Percentiles rank a stretch among this genome's conserved stretches.
These are phyloP conservation scores for Udeniomyces megalosporus DNA, from an alignment of 768 basidiomycete species.

Conservation along the genomic window DNA sequence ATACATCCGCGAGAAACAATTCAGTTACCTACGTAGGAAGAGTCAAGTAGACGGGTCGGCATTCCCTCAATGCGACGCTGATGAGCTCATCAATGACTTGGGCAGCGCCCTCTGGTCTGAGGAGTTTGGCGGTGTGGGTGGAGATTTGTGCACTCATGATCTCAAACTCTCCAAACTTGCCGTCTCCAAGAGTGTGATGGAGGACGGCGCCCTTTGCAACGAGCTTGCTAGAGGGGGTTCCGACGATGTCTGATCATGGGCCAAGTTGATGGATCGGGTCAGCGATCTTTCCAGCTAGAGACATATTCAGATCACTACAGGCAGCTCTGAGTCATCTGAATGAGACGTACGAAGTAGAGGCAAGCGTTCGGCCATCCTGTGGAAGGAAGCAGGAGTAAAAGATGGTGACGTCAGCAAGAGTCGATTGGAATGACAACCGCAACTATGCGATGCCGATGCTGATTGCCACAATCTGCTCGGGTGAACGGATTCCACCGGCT, in stretches of 20 bases:
- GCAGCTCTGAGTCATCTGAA: no score
- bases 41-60: constrained; percentile 64
- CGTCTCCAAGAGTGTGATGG: constrained; percentile 11
- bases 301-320: no score
- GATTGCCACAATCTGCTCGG: no score
- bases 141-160: constrained; percentile 62
- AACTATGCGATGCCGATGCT: no score
- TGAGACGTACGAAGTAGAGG: constrained; percentile 78
- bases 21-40: constrained; percentile 47
- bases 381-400: neutral
- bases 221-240: constrained; percentile 57
- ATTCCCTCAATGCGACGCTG: constrained; percentile 32
- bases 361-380: constrained; percentile 60
- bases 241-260: no score
- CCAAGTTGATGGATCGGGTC: no score
- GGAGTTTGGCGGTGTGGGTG: constrained; percentile 47
- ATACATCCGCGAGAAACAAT: constrained; percentile 77
- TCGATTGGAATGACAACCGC: no score
- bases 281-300: no score
- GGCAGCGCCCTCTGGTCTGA: constrained; percentile 40
- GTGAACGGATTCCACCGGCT: no score
- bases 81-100: constrained; percentile 65
- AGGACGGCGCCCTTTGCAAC: no score
- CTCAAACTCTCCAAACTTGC: constrained; percentile 53
- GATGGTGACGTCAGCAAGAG: no score